phyloP scores from a whole-genome alignment of 441 rosid genomes.

The Erodium moschatum region DNA sequence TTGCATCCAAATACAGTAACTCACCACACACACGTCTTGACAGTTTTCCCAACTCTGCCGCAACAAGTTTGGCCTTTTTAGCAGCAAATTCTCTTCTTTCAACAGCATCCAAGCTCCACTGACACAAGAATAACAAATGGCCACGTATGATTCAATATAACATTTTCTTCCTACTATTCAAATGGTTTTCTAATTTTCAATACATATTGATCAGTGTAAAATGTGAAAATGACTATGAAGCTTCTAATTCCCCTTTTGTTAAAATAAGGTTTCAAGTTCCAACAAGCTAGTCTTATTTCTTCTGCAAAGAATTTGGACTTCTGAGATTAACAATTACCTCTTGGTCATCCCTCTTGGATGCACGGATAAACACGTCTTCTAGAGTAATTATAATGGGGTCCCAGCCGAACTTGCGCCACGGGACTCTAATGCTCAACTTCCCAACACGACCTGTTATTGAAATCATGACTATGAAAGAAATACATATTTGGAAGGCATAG shows the following conservation, averaged over 20 bases:
- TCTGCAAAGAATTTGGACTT: background rate
- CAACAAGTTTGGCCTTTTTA: constrained; percentile 82
- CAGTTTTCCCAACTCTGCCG: constrained; percentile 79
- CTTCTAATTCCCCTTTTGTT: background rate
- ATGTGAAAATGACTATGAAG: background rate
- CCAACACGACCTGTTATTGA: constrained; percentile 50
- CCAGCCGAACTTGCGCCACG: constrained; percentile 77
- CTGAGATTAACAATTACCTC: constrained; percentile 36
- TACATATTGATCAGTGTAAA: background rate
- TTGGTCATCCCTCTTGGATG: constrained; percentile 60
- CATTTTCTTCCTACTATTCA: background rate
- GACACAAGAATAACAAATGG: constrained; percentile 10
- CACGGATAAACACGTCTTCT: constrained; percentile 69
- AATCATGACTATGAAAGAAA: background rate
- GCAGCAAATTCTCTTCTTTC: constrained; percentile 80
- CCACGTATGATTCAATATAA: background rate
- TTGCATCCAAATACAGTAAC: constrained; percentile 17
- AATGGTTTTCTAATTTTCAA: background rate
- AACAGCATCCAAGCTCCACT: constrained; percentile 78
- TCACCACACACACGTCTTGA: constrained; percentile 68
- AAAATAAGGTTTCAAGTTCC: constrained; percentile 1
- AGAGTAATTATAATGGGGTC: constrained; percentile 61
- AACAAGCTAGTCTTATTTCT: background rate
- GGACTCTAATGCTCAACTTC: constrained; percentile 64
- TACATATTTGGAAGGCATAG: background rate